Percentiles rank a stretch among this genome's conserved stretches.
Evolutionary conservation across 805 yeast genomes (phyloP).

Genomic region (Sugiyamaella marilandica): DNA sequence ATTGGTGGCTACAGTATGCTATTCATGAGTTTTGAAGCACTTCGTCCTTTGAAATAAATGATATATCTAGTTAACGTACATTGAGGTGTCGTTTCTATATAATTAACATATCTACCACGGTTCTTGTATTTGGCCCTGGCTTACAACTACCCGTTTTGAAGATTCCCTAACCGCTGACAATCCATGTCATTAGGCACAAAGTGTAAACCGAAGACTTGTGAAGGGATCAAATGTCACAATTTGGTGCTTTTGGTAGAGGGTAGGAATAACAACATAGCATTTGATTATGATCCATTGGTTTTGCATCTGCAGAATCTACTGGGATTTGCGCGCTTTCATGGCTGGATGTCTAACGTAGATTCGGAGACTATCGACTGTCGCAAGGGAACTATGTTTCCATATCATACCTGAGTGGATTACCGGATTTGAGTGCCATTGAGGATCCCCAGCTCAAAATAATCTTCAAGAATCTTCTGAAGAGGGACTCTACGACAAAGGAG

Average conservation of each 20-base stretch:
- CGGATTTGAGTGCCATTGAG: conserved; percentile 54
- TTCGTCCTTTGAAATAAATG: conserved; percentile 2
- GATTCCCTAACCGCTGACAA: no score
- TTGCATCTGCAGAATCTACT: no score
- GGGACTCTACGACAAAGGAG: conserved; percentile 81
- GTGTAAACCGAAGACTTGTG: no score
- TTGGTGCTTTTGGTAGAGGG: not conserved
- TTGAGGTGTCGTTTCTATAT: no score
- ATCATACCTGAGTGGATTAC: conserved; percentile 72
- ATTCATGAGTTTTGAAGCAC: conserved; percentile 59
- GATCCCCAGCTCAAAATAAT: conserved; percentile 51
- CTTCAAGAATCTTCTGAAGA: conserved; percentile 73
- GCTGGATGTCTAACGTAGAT: not conserved
- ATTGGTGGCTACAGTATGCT: conserved; percentile 67
- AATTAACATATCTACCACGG: no score
- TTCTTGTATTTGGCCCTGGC: no score
- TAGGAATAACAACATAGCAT: not conserved
- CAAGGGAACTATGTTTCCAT: conserved; percentile 49
- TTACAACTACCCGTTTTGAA: no score
- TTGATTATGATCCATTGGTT: no score
- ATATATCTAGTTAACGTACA: no score
- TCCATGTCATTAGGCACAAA: no score
- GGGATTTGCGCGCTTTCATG: no score
- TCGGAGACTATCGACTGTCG: conserved; percentile 3
- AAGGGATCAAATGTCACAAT: not conserved